These are phyloP conservation scores for Pneumocystis oryctolagi DNA, from an alignment of 1,139 yeast species.

Conservation along the genomic window DNA sequence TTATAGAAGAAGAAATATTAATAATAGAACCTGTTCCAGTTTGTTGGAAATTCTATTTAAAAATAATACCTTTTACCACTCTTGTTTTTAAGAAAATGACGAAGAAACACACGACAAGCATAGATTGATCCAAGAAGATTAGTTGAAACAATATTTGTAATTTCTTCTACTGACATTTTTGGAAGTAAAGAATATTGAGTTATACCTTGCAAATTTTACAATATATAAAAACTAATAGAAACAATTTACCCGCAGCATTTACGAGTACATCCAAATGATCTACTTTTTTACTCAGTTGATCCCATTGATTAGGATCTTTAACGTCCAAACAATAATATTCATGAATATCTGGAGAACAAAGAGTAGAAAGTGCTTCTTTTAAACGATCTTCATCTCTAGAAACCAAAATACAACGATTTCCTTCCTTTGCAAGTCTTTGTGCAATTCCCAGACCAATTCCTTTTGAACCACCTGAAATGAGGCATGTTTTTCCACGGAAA, in stretches of 20 bases:
- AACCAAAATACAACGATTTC: constrained; percentile 47
- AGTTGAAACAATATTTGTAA: constrained; percentile 37
- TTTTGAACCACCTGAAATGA: constrained; percentile 70
- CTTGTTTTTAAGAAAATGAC: constrained; percentile 4
- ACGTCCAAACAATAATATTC: constrained; percentile 34
- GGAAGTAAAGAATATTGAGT: constrained; percentile 47
- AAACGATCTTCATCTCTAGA: constrained; percentile 39
- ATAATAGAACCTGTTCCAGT: constrained; percentile 31
- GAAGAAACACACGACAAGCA: constrained; percentile 33
- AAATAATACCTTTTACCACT: neutral
- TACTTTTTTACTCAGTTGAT: neutral
- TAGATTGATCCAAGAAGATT: constrained; percentile 57
- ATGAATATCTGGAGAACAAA: constrained; percentile 28
- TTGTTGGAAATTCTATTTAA: constrained; percentile 34
- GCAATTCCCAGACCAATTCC: constrained; percentile 72
- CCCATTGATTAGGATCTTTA: constrained; percentile 7
- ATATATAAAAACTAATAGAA: neutral
- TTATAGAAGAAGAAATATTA: constrained; percentile 63
- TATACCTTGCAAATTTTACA: constrained; percentile 33
- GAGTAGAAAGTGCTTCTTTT: constrained; percentile 22
- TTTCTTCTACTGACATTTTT: constrained; percentile 31
- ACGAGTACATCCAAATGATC: constrained; percentile 14
- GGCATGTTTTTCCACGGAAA: constrained; percentile 12
- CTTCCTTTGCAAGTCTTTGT: constrained; percentile 38
- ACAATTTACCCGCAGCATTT: constrained; percentile 16